These are phyloP conservation scores for Vitis riparia DNA, from an alignment of 164 flowering plant species.

Conservation along the genomic window DNA sequence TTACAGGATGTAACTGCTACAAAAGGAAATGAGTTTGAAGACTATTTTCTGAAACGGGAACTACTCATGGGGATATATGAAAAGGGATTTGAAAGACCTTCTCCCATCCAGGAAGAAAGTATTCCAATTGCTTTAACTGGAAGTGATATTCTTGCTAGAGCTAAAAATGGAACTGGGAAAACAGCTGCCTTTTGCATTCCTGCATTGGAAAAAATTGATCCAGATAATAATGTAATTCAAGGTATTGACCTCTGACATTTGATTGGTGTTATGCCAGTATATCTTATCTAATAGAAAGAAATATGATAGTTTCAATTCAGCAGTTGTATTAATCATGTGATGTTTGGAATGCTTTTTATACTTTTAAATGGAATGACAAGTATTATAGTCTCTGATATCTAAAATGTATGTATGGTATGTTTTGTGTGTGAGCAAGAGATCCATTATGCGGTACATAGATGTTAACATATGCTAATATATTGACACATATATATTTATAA, in stretches of 20 bases:
- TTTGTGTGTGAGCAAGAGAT: too few species aligned
- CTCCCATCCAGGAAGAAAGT: conserved; percentile 44
- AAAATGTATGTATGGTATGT: too few species aligned
- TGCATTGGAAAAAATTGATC: conserved; percentile 31
- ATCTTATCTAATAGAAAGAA: too few species aligned
- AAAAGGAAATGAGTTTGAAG: conserved; percentile 44
- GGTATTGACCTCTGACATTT: conserved; percentile 7
- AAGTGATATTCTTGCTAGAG: conserved; percentile 35
- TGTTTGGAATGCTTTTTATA: too few species aligned
- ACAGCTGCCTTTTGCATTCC: conserved; percentile 35
- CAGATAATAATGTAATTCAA: conserved; percentile 27
- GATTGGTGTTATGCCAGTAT: too few species aligned
- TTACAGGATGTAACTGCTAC: conserved; percentile 37
- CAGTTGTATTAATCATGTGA: too few species aligned
- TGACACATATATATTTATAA: too few species aligned
- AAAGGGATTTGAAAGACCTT: conserved; percentile 41
- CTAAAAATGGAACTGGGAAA: conserved; percentile 34
- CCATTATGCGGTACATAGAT: too few species aligned
- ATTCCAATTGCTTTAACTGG: conserved; percentile 41
- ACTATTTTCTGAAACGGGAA: conserved; percentile 39
- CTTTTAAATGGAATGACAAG: too few species aligned
- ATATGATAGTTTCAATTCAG: too few species aligned
- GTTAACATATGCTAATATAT: too few species aligned
- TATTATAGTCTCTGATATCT: too few species aligned
- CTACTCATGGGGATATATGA: conserved; percentile 44